Evolutionary conservation across 345 rosid genomes (phyloP), one percentile per base, ranked within the genome.

Genomic region (Geranium brycei): DNA sequence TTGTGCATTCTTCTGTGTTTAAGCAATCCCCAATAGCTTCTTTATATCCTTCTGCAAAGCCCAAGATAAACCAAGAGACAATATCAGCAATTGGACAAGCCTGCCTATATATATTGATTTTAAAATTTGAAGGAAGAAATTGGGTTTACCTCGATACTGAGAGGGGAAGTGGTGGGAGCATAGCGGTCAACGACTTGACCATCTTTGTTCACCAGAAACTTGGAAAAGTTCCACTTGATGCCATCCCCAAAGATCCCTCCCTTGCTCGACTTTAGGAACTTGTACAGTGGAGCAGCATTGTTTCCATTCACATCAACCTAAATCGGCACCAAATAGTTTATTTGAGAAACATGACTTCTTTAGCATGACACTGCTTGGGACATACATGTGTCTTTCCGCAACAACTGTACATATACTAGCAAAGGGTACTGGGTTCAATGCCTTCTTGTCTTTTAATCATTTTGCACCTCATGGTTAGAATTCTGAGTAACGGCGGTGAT

Each of bases 91-190:
- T 41, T 14, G 62, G 23, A 28, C 7, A 3, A 38, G 14, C 41
- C 56, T 15, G 4, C 38, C 55, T 17, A 3, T 35, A 23, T 23
- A 23, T 2, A 23, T 0, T 23, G 28, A 0, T 23, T 23, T 23
- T 23, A 23, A 23, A 8, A 8, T 47, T 8, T 7, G 51, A 40
- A 5, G 56, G 8, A 3, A 0, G 10, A 56, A 62, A 10, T 31
- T 13, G 66, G 30, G 23, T 61, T 40, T 73, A 93, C 99, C 97
- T 95, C 96, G 4, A 91, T 83, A 78, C 92, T 85, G 35, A 84
- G 92, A 63, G 97, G 97, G 58, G 92, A 77, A 64, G 99, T 91
- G 4, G 96, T 91, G 59, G 99, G 96, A 0, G 97, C 97, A 66
- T 88, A 87, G 59, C 97, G 97, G 35, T 91, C 85, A 0, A 83